Conservation (phyloP, 305 asterid genomes). For the Solanum aculeatissimum region DNA sequence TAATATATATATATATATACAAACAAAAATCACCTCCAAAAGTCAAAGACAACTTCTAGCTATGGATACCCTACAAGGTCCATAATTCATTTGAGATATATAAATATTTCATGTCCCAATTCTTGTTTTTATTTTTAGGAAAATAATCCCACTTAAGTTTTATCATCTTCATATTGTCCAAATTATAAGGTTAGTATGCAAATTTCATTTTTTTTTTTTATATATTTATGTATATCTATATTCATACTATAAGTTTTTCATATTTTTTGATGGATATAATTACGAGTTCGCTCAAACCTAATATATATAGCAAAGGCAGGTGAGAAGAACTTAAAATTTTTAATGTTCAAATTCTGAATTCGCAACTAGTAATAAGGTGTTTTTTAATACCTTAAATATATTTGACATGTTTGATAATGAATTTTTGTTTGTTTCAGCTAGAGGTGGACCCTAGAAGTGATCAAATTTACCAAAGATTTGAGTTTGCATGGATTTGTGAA, state of each 20-base stretch:
- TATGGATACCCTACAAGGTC: neutral
- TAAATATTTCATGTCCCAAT: neutral
- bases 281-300: neutral
- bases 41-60: constrained; percentile 29
- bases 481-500: neutral
- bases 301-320: neutral
- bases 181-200: neutral
- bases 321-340: neutral
- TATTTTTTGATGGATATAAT: neutral
- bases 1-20: neutral
- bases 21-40: neutral
- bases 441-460: constrained; percentile 8
- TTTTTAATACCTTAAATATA: neutral
- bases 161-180: neutral
- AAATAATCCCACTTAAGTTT: neutral
- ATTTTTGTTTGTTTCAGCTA: neutral
- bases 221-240: neutral
- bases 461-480: neutral
- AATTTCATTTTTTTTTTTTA: neutral
- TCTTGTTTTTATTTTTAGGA: neutral
- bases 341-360: neutral
- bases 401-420: neutral
- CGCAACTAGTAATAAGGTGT: neutral
- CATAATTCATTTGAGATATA: constrained; percentile 2
- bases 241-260: neutral